Evolutionary conservation across 2,329 filamentous ascomycete species (phyloP), one percentile per base, ranked within the genome.

Genomic region (Paecilomyces fulvus): DNA sequence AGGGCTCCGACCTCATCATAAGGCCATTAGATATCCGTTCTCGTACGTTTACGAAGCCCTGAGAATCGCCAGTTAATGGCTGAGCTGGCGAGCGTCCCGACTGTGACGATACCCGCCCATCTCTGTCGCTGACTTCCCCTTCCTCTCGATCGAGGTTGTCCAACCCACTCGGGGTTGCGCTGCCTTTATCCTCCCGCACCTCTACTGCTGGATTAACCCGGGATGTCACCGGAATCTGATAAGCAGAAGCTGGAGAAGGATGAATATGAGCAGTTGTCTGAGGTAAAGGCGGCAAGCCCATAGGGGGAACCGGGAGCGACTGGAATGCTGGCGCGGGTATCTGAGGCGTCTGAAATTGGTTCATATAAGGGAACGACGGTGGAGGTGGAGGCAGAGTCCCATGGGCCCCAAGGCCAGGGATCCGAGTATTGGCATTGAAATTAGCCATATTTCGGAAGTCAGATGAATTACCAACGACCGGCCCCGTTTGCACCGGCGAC

Each of bases 61-160:
- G 30, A 14, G 10, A 31, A 12, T 14, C 12, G 10, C 30, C 30
- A 7, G n/a, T 14, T 10, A 48, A 48, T 14, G n/a, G 43, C n/a
- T 48, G 48, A 49, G 17, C 20, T 11, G 17, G 49, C n/a, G 17
- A 49, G n/a, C 1, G 14, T n/a, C 43, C 49, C 30, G 51, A 43
- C 3, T 43, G 50, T 17, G 53, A 55, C 59, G 63, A 83, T 2
- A 80, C 64, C 62, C 84, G 80, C 52, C 80, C 78, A 63, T 87
- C 84, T 17, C 79, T 82, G 63, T 92, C 89, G 60, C 84, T 88
- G 30, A 94, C 70, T 69, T 95, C 90, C 14, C 88, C 89, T 64
- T 95, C 89, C 65, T 94, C 89, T 56, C 75, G 75, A 56, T 81
- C 79, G 55, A 70, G 70, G 50, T 77, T 68, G 52, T 70, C 61